Evolutionary conservation across 2,329 filamentous ascomycete genomes (phyloP), one percentile per base, ranked within the genome.

Genomic region (Penicillium sp.): DNA sequence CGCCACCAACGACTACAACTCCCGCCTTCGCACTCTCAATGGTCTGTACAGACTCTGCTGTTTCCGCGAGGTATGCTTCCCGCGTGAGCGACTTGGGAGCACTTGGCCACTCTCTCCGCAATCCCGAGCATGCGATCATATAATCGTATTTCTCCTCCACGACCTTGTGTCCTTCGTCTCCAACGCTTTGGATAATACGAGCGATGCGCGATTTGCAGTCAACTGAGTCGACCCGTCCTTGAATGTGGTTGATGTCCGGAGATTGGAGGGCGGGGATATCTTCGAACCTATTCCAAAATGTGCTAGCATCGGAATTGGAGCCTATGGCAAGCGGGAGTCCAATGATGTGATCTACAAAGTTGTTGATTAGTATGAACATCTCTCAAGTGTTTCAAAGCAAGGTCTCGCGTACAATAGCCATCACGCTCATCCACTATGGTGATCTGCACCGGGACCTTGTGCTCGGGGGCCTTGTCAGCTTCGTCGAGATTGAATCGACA

Each of bases 351-450:
- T 42, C 50, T 53, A 21, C 9, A 18, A 44, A 29, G 24, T n/a
- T 10, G 14, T 42, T 8, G 5, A 18, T 48, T n/a, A 36, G 18
- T 36, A 36, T 38, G n/a, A 13, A 22, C 14, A 13, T 4, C 3
- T 24, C 45, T 11, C 18, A 18, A 9, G 21, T 18, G 0, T 10
- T 54, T 3, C 10, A 29, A 4, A 32, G 9, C 32, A 31, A 36
- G 16, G 36, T 38, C 11, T 8, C 4, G 74, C 86, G 63, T 77
- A 91, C 88, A 90, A 69, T 84, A 90, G 13, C 88, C 88, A 75
- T 91, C 88, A 18, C 87, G 78, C 72, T 91, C 87, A 65, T 91
- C 88, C 21, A 89, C 83, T 31, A 92, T 80, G 41, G 86, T 90
- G 50, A 91, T 83, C 36, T 89, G 44, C 4, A 53, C 50, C 3